These are phyloP conservation scores for Umbelopsis isabellina DNA, from an alignment of 192 early-diverging fungal genomes.

Conservation along the genomic window DNA sequence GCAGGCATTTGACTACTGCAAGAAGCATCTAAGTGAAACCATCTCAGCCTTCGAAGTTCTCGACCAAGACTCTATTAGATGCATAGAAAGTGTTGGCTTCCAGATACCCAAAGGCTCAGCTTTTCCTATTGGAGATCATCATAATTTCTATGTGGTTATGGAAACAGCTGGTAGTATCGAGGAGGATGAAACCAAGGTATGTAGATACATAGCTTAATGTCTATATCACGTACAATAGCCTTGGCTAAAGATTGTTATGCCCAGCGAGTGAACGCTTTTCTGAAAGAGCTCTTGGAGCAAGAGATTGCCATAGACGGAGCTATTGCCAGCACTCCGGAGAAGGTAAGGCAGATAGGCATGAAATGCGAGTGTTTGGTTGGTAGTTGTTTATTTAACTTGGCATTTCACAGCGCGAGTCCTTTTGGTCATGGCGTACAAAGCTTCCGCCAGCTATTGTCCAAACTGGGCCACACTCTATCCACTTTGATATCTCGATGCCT, in stretches of 20 bases:
- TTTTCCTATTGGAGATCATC: constrained; percentile 60
- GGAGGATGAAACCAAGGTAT: constrained; percentile 78
- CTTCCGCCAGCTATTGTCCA: constrained; percentile 85
- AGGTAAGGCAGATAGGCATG: constrained; percentile 45
- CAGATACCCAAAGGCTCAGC: constrained; percentile 41
- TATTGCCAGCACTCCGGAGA: constrained; percentile 76
- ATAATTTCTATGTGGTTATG: constrained; percentile 88
- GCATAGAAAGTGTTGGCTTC: constrained; percentile 69
- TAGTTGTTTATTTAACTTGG: not conserved
- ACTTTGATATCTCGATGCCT: constrained; percentile 92
- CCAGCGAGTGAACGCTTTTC: constrained; percentile 65
- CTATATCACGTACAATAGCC: not conserved
- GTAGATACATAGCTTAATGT: not conserved
- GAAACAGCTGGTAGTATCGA: constrained; percentile 89
- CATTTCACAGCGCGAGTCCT: constrained; percentile 16
- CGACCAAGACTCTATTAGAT: constrained; percentile 69
- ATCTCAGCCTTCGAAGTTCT: constrained; percentile 95
- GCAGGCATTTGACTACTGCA: constrained; percentile 71
- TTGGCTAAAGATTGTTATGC: not conserved
- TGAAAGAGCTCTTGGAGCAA: constrained; percentile 71
- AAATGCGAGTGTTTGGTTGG: not conserved
- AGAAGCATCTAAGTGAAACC: constrained; percentile 79
- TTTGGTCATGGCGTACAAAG: constrained; percentile 89
- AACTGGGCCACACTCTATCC: constrained; percentile 78
- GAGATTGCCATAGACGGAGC: constrained; percentile 78